A percentile compares a stretch with the other conserved stretches of the same genome.
Conservation (phyloP, 2,329 filamentous ascomycete species). For the Magnaporthales sp. region DNA sequence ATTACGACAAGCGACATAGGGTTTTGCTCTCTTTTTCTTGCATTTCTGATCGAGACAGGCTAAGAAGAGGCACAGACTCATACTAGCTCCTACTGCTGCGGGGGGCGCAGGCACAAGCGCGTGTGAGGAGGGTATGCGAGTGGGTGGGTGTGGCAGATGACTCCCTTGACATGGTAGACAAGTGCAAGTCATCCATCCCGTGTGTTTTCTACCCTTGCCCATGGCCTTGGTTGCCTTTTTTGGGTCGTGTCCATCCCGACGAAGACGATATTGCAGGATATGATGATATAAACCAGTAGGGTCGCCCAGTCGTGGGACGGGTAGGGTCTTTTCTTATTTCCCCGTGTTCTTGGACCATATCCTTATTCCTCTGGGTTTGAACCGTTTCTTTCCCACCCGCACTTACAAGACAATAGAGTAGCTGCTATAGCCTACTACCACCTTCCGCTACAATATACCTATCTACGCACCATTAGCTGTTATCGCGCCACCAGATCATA, state of each 20-base stretch:
- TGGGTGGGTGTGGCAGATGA: neutral
- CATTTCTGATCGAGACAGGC: neutral
- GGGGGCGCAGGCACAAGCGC: neutral
- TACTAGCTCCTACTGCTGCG: neutral
- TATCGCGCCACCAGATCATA: neutral
- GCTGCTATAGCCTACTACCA: neutral
- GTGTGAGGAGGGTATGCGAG: neutral
- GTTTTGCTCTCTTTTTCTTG: neutral
- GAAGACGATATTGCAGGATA: neutral
- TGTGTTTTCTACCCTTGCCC: neutral
- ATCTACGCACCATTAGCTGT: neutral
- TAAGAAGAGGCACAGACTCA: too few species aligned
- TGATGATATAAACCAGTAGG: neutral
- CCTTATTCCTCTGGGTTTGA: neutral
- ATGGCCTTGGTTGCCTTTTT: neutral
- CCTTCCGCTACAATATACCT: neutral
- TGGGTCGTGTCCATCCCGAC: neutral
- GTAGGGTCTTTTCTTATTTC: neutral
- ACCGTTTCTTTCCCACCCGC: neutral
- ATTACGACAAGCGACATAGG: neutral
- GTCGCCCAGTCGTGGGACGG: neutral
- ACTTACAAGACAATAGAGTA: neutral
- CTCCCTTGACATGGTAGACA: neutral
- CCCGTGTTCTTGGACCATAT: neutral
- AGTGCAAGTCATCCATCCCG: neutral